Conservation (phyloP, 495 filamentous ascomycete species). For the Bacidia rubella region DNA sequence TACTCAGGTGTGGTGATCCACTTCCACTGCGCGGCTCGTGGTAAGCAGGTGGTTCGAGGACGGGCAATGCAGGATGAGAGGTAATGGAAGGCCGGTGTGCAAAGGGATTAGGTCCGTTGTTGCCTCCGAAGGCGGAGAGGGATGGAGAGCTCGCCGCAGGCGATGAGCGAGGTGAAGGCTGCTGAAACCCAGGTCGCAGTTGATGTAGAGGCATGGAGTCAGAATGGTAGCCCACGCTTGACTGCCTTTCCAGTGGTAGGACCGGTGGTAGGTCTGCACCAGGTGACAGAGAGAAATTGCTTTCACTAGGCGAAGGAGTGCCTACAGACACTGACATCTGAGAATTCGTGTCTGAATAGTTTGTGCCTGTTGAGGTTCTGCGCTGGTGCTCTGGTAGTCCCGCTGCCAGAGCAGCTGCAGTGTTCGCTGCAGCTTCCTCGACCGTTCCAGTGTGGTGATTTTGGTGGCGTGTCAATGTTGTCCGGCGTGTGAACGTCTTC, state of each 20-base stretch:
- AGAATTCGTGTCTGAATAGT: constrained; percentile 70
- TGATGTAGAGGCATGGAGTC: constrained; percentile 62
- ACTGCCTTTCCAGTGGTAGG: constrained; percentile 54
- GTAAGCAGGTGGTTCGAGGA: constrained; percentile 77
- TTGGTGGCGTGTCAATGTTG: constrained; percentile 88
- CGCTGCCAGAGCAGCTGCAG: constrained; percentile 65
- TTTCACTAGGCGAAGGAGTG: constrained; percentile 74
- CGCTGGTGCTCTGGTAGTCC: constrained; percentile 34
- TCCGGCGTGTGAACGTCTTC: constrained; percentile 94
- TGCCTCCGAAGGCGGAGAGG: constrained; percentile 43
- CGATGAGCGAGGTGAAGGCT: constrained; percentile 57
- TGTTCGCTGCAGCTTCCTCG: constrained; percentile 82
- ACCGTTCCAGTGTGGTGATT: constrained; percentile 93
- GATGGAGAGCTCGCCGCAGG: constrained; percentile 49
- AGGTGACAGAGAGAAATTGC: constrained; percentile 67
- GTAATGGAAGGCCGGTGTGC: constrained; percentile 53
- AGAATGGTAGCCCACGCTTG: constrained; percentile 45
- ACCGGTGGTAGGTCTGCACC: constrained; percentile 60
- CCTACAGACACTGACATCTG: constrained; percentile 39
- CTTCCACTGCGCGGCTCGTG: constrained; percentile 55
- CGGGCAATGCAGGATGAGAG: constrained; percentile 77
- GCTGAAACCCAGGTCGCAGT: constrained; percentile 63
- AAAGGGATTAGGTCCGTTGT: constrained; percentile 19
- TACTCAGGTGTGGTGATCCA: constrained; percentile 62
- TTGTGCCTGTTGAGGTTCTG: constrained; percentile 59